Base-by-base conservation (phyloP, 1,284 basidiomycete species). In the Leccinum pachyderme region DNA sequence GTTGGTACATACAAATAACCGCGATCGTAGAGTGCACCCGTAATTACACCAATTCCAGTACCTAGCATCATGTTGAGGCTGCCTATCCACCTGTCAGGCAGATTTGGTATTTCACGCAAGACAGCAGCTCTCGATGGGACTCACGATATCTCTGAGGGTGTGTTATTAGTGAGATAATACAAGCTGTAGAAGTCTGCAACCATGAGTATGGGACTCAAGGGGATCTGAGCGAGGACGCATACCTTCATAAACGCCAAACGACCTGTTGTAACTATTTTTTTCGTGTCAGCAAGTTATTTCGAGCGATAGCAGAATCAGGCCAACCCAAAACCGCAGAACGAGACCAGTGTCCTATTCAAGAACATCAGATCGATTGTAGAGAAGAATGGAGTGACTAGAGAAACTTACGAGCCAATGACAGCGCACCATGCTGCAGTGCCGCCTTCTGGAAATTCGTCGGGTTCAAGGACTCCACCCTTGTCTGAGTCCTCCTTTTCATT, bases 241-340 rank as follows among this genome's bases (percentile, higher is more conserved):
- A 69, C 80, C 63, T 60, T 68, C 62, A 56, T 69, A 72, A 31
- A 69, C 61, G 1, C 68, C 68, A 50, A 63, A 68, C 13, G 68
- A 60, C 8, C 56, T 0, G 4, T 44, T 53, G 39, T 71, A 72
- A 15, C 70, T 70, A 33, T 33, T 33, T 15, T 31, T 32, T 32
- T 32, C 6, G 32, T 15, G 32, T 33, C 6, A 15, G 32, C 2
- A 33, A 33, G 6, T 12, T 2, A 15, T 15, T 15, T 33, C 13
- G 6, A 33, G 15, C 13, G 6, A 33, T 7, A 33, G 32, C 7
- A 15, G 5, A 7, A 3, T 39, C 5, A 13, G 6, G 7, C 41
- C 6, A 11, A 43, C 41, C 41, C 41, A 7, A 31, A 31, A 31
- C 28, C 7, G 28, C 45, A 46, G 7, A 31, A 46, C 0, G 3